Conservation (phyloP, 2,329 filamentous ascomycete species). For the Cladosporium sp. region DNA sequence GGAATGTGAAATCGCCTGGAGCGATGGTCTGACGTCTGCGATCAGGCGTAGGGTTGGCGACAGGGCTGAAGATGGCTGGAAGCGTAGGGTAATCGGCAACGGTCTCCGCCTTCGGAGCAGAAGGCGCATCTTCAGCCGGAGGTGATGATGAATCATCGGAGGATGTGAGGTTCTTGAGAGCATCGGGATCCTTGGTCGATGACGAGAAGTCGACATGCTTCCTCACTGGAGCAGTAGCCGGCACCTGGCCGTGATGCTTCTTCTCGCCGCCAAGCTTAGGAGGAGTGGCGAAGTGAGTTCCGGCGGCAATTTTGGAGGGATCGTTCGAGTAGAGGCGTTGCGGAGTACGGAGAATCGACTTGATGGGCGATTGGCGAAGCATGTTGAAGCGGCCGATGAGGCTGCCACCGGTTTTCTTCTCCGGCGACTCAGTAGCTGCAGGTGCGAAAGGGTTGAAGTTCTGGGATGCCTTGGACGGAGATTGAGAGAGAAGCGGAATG, state of each 20-base stretch:
- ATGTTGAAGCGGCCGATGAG: constrained; percentile 47
- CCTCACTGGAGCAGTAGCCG: constrained; percentile 69
- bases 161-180: constrained; percentile 19
- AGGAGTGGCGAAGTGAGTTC: constrained; percentile 56
- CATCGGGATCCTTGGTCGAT: constrained; percentile 45
- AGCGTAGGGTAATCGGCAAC: constrained; percentile 24
- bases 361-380: constrained; percentile 56
- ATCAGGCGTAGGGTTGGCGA: constrained; percentile 33
- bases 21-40: constrained; percentile 39
- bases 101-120: constrained; percentile 19
- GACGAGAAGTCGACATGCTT: constrained; percentile 83
- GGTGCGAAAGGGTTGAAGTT: constrained; percentile 24
- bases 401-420: constrained; percentile 34
- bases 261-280: constrained; percentile 27
- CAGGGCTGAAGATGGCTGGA: constrained; percentile 22
- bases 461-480: constrained; percentile 33
- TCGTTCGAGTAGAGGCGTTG: constrained; percentile 61
- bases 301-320: constrained; percentile 59
- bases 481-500: constrained; percentile 36
- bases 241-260: constrained; percentile 35
- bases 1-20: constrained; percentile 51
- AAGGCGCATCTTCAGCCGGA: not conserved
- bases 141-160: constrained; percentile 26
- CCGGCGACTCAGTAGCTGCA: constrained; percentile 34
- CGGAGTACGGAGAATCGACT: constrained; percentile 64